Base-by-base conservation (phyloP, 1,139 yeast species). In the Chernovozyma aurita region DNA sequence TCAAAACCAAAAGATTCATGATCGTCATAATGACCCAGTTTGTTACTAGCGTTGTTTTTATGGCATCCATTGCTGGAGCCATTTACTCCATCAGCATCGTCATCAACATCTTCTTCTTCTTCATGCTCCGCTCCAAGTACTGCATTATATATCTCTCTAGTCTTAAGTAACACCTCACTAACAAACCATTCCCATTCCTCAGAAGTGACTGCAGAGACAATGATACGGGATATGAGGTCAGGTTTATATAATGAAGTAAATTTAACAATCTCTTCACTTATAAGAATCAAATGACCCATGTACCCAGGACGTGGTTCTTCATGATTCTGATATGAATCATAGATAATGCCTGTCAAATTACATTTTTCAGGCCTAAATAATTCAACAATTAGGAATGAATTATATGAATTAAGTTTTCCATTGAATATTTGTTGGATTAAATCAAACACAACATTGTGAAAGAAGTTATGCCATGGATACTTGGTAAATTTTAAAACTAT, bases 381-480 rank as follows among this genome's bases (percentile, higher is more conserved):
- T 34, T 69, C 73, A 26, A 69, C 70, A 33, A 70, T 70, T 40
- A 70, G 56, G 38, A 70, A 70, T 1, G 75, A 69, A 41, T 70
- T 70, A 46, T 68, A 70, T 3, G 74, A 68, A 42, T 69, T 69
- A 39, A 70, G 55, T 41, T 70, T 70, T 3, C 75, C 76, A 48
- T 70, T 70, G 46, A 70, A 70, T 6, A 70, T 65, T 42, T 70
- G 76, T 44, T 70, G 76, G 17, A 70, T 58, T 40, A 70, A 53
- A 46, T 70, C 76, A 53, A 70, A 70, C 5, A 70, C 74, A 17
- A 70, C 76, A 45, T 70, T 70, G 45, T 70, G 76, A 51, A 69
- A 70, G 47, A 70, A 70, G 38, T 70, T 70, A 40, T 70, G 71
- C 74, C 75, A 70, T 4, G 73, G 70, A 43, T 51, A 68, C 34